These are phyloP conservation scores for Neopestalotiopsis sp. DNA, from an alignment of 2,329 filamentous ascomycete species.

Conservation along the genomic window DNA sequence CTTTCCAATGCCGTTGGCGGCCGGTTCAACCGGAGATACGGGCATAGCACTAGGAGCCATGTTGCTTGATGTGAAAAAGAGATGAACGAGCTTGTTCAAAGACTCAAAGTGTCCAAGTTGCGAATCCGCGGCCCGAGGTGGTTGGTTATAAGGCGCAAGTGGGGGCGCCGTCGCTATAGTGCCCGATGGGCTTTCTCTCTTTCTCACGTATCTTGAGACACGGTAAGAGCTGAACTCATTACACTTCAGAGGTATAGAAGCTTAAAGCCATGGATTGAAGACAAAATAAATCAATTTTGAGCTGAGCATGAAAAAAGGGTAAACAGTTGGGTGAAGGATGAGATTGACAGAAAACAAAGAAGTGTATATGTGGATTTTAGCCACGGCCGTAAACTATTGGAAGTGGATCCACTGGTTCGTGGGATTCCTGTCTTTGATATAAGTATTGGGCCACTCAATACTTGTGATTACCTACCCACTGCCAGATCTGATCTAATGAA, in stretches of 20 bases:
- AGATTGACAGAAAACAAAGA: not conserved
- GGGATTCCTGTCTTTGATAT: conserved; percentile 17
- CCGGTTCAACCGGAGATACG: not conserved
- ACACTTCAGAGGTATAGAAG: conserved; percentile 1
- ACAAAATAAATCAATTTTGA: not conserved
- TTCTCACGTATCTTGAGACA: conserved; percentile 3
- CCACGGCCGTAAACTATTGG: not conserved
- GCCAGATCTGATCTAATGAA: conserved; percentile 1
- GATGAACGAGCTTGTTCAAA: not conserved
- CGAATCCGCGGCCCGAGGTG: not conserved
- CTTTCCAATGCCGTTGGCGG: conserved; percentile 11
- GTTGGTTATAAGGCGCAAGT: not conserved
- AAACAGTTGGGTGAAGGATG: not conserved
- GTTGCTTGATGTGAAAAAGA: not conserved
- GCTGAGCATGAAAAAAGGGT: not conserved
- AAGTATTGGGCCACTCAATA: not conserved
- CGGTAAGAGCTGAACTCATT: conserved; percentile 3
- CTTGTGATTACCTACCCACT: not conserved
- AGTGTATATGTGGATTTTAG: conserved; percentile 5
- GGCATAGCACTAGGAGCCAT: conserved; percentile 16
- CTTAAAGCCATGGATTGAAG: not conserved
- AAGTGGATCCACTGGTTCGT: not conserved
- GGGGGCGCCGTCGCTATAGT: not conserved
- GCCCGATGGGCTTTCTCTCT: not conserved
- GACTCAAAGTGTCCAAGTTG: not conserved